Base-by-base conservation (phyloP, 495 filamentous ascomycete species). In the Annulohypoxylon moriforme region DNA sequence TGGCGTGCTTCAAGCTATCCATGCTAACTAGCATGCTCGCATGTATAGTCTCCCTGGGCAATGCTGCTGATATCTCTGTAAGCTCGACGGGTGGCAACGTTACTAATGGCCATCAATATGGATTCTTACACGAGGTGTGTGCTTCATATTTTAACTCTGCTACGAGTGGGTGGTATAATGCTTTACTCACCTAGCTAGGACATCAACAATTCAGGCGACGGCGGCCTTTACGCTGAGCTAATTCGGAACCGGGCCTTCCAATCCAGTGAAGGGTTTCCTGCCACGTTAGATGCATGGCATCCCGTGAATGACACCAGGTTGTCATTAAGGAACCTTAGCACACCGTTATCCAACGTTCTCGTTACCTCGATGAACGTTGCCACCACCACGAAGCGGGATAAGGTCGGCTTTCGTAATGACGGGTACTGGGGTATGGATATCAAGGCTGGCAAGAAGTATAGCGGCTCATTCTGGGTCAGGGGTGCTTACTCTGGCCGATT, bases 171-270 rank as follows among this genome's bases (percentile, higher is more conserved):
- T n/a, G n/a, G n/a, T n/a, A n/a, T n/a, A n/a, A n/a, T n/a, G n/a
- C n/a, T n/a, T n/a, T n/a, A n/a, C n/a, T n/a, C n/a, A 36, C 34
- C 16, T 49, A 40, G 22, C 47, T 36, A 90, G 87, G 89, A 92
- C 76, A 91, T 91, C 80, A 89, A 92, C 77, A 88, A 92, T 76
- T 91, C 88, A 20, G 91, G 91, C 7, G 92, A 93, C 74, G 92
- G 92, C 6, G 92, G 92, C 13, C 87, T 93, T 40, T 93, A 94
- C 70, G 91, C 89, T 29, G 90, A 94, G 72, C 77, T 94, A 13
- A 88, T 93, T 27, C 83, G 82, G 29, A 94, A 94, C 77, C 87
- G 91, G 53, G 92, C 90, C n/a, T 93, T 94, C 66, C 82, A 84
- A 44, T 68, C 70, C 31, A 76, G 69, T 59, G 72, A 67, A 0